Base-by-base conservation (phyloP, 2,329 filamentous ascomycete genomes). In the Metarhizium robertsii region DNA sequence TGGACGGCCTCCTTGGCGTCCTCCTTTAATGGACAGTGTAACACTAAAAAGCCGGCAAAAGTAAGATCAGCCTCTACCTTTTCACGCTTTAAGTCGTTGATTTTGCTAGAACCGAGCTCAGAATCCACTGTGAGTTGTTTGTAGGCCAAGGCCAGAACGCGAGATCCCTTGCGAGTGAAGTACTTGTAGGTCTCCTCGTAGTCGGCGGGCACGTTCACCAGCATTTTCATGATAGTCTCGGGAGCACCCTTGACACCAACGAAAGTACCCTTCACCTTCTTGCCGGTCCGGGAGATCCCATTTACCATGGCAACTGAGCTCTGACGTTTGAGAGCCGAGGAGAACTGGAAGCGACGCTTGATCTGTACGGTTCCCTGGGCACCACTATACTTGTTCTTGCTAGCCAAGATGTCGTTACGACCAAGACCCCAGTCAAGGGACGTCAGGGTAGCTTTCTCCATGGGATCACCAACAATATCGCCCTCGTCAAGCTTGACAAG, bases 131-230 rank as follows among this genome's bases (percentile, higher is more conserved):
- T 87, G 14, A 99, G 79, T 67, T 92, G 91, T 76, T 96, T 96
- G 77, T 95, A 97, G 42, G 88, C 94, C 46, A 99, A 81, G 50
- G 92, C 90, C 42, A 99, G 80, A 14, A 99, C 94, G 76, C 94
- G 88, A 47, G 91, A 95, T 63, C 94, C 94, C 64, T 95, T 95
- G 60, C 94, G 85, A 54, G 92, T 97, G 67, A 97, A 99, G 74
- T 96, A 90, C 73, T 97, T 99, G 81, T 85, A 99, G 0, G 94
- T 99, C 73, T 97, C 94, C 69, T 99, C 94, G 66, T 99, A 99
- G 67, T 95, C 84, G 1, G 84, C 79, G 7, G 94, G 94, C 10
- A 90, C 82, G 38, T 86, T 80, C 40, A 90, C 80, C 59, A 99
- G 79, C 88, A 96, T 96, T 67, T 88, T 92, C 71, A 90, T 85